Evolutionary conservation across 2,329 filamentous ascomycete species (phyloP).

Genomic region (Trichoderma lentiforme): DNA sequence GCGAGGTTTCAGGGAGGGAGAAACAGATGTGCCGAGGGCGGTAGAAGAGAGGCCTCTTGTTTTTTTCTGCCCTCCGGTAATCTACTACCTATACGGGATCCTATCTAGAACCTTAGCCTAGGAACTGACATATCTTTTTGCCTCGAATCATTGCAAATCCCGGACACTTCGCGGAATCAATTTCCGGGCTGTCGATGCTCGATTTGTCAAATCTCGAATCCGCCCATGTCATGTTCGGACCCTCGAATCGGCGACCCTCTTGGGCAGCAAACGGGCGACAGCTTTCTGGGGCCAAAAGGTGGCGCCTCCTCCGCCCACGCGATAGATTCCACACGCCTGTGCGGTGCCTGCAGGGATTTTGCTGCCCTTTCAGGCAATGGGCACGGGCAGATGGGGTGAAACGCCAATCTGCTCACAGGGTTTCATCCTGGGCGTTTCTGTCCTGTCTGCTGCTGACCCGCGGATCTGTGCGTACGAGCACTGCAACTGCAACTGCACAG

Average conservation of each 20-base stretch:
- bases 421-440: not conserved
- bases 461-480: not conserved
- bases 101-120: not conserved
- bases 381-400: conserved; percentile 4
- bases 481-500: not conserved
- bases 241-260: conserved; percentile 12
- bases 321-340: conserved; percentile 12
- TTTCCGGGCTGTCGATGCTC: not conserved
- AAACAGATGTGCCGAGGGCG: conserved; percentile 5
- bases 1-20: not conserved
- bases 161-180: not conserved
- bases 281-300: not conserved
- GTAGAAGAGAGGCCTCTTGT: not conserved
- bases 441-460: not conserved
- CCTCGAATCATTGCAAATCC: not conserved
- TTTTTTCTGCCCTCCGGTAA: not conserved
- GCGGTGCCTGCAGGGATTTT: conserved; percentile 7
- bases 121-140: not conserved
- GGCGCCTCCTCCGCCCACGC: conserved; percentile 2
- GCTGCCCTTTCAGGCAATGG: conserved; percentile 9
- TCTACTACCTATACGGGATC: not conserved
- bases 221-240: not conserved
- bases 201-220: not conserved
- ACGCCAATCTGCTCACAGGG: not conserved
- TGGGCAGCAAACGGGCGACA: conserved; percentile 14